Evolutionary conservation across 192 early-diverging fungal genomes (phyloP).

Genomic region (Podochytrium sp.): DNA sequence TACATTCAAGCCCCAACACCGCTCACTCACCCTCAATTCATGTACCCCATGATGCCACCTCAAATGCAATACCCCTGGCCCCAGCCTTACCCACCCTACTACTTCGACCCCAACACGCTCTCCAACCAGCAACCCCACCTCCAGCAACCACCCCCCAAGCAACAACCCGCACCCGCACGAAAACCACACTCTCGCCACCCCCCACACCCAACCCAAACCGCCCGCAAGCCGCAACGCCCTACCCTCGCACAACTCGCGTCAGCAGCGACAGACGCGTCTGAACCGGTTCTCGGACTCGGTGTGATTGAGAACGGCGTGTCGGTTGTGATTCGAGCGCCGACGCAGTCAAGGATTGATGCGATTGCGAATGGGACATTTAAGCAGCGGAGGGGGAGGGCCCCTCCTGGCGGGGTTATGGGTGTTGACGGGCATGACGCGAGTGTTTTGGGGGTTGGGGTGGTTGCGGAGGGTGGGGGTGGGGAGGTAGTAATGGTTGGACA

Average conservation of each 20-base stretch:
- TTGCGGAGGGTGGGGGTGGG: not conserved
- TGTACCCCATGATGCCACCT: too few species aligned
- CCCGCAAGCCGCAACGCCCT: not conserved
- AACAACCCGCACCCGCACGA: not conserved
- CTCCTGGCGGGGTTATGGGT: not conserved
- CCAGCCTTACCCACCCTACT: not conserved
- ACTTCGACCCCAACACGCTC: not conserved
- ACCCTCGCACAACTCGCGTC: too few species aligned
- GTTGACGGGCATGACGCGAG: not conserved
- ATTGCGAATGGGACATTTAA: too few species aligned
- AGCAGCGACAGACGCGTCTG: too few species aligned
- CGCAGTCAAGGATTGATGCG: not conserved
- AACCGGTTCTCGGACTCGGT: constrained; percentile 1
- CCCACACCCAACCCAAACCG: not conserved
- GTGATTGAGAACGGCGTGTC: not conserved
- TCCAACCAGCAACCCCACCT: not conserved
- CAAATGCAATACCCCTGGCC: not conserved
- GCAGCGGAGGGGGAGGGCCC: not conserved
- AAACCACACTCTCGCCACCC: not conserved
- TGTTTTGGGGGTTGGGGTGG: constrained; percentile 1
- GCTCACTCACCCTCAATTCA: not conserved
- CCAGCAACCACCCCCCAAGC: not conserved
- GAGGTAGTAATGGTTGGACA: not conserved
- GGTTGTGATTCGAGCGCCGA: not conserved
- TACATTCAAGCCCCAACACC: not conserved